Base-by-base conservation (phyloP, 257 asterid species). In the Fraxinus excelsior region DNA sequence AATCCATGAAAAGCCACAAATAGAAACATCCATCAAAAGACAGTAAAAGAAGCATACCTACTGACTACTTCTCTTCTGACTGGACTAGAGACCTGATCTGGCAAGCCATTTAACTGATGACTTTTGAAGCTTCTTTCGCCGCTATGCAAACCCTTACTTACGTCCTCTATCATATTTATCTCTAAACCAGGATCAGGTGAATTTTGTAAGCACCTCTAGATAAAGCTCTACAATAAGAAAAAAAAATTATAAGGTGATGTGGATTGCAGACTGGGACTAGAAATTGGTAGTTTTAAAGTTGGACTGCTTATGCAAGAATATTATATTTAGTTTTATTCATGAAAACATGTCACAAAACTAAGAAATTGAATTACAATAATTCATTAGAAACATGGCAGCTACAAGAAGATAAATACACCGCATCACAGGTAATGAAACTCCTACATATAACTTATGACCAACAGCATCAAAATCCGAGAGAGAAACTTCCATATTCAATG, bases 21-120 rank as follows among this genome's bases (percentile, higher is more conserved):
- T 25, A 21, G 16, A 80, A 64, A 60, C n/a, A 26, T 8, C 35
- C 28, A 7, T 21, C 49, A 67, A 60, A 16, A 72, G 67, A 65
- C 70, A 67, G 62, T 21, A 64, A 71, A 64, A 70, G 65, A 71
- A 70, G 56, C 79, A 66, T 73, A 87, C 97, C 90, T 92, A 86
- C 78, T 82, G 58, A 77, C 79, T 78, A 81, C 60, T 66, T 85
- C 92, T 85, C 90, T 81, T 81, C 87, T 78, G 71, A 83, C 79
- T 66, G 90, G 86, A 80, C 85, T 81, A 16, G 83, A 74, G 76
- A 82, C 81, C 80, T 82, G 90, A 72, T 88, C 90, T 58, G 72
- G 46, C 14, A 53, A 75, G 78, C 78, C 75, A 46, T 79, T 88
- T 40, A 79, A 71, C 71, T 81, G 90, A 73, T 82, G 80, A 76